These are phyloP conservation scores for Ilex asprella DNA, from an alignment of 257 asterid genomes.

Conservation along the genomic window DNA sequence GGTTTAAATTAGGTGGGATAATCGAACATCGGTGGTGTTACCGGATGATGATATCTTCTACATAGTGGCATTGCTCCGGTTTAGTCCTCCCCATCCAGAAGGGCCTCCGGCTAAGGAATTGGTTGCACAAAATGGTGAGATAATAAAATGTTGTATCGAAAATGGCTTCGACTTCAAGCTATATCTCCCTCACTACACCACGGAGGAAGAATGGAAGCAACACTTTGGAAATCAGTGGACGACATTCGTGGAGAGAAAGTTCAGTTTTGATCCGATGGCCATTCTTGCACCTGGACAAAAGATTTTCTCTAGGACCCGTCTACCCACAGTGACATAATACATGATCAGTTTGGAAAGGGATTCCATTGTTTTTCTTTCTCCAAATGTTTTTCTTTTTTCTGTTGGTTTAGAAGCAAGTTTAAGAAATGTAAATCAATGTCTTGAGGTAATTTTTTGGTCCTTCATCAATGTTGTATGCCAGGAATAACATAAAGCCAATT, in stretches of 20 bases:
- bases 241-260: slow-evolving; percentile 62
- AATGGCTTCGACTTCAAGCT: slow-evolving; percentile 58
- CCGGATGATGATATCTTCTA: slow-evolving; percentile 72
- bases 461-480: too few species aligned
- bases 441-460: too few species aligned
- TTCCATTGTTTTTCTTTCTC: too few species aligned
- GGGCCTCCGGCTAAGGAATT: slow-evolving; percentile 50
- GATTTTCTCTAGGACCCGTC: slow-evolving; percentile 58
- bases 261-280: slow-evolving; percentile 73
- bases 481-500: too few species aligned
- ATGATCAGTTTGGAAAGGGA: too few species aligned
- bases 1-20: slow-evolving; percentile 58
- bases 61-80: slow-evolving; percentile 71
- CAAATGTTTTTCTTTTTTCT: too few species aligned
- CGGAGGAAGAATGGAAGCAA: slow-evolving; percentile 56
- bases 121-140: slow-evolving; percentile 64
- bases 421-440: too few species aligned
- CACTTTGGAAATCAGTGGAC: slow-evolving; percentile 85
- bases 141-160: slow-evolving; percentile 42
- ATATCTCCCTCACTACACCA: slow-evolving; percentile 75
- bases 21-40: slow-evolving; percentile 53
- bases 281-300: slow-evolving; percentile 93
- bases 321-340: not conserved
- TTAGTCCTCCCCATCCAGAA: slow-evolving; percentile 42
- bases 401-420: too few species aligned